phyloP scores from a whole-genome alignment of 768 basidiomycete species.

The Termitomyces sp. region DNA sequence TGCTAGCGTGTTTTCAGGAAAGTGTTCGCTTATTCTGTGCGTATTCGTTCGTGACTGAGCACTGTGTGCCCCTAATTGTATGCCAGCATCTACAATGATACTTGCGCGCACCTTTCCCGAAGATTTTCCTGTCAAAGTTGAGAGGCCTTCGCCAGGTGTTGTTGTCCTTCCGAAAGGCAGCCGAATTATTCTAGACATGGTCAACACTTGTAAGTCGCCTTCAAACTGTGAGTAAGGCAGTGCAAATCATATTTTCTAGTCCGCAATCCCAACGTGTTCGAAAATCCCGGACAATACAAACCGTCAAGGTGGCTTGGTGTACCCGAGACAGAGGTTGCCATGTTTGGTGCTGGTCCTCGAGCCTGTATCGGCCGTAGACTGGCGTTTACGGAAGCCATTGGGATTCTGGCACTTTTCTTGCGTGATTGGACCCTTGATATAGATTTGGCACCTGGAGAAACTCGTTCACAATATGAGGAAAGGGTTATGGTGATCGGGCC shows the following conservation, averaged over 20 bases:
- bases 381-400: background rate
- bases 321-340: conserved; percentile 13
- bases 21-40: conserved; percentile 23
- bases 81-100: conserved; percentile 15
- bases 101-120: conserved; percentile 22
- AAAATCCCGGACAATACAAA: conserved; percentile 21
- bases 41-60: background rate
- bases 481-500: conserved; percentile 1
- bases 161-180: conserved; percentile 8
- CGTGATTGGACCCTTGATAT: background rate
- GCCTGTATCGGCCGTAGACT: background rate
- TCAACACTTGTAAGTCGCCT: conserved; percentile 18
- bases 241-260: conserved; percentile 14
- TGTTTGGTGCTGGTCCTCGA: conserved; percentile 17
- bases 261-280: conserved; percentile 24
- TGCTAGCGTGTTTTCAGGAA: conserved; percentile 25
- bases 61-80: background rate
- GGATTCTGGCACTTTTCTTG: background rate
- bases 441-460: background rate
- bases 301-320: conserved; percentile 29
- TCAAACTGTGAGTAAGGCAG: background rate
- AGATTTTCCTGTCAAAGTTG: conserved; percentile 13
- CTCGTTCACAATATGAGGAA: background rate
- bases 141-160: background rate
- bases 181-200: conserved; percentile 19